Base-by-base conservation (phyloP, 352 stramenopile species). In the Phytophthora sp. region DNA sequence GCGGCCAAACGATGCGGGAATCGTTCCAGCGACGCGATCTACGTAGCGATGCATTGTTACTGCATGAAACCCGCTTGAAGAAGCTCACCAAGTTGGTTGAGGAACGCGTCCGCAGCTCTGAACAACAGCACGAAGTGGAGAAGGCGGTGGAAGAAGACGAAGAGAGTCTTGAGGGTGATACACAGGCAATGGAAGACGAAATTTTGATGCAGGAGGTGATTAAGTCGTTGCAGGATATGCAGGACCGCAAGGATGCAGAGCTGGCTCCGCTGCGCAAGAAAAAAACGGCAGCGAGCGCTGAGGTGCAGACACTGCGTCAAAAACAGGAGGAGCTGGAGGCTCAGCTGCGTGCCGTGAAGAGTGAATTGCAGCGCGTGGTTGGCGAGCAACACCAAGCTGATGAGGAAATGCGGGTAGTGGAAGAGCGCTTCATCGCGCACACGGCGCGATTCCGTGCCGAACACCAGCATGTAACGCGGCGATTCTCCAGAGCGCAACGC, bases 21-120 rank as follows among this genome's bases (percentile, higher is more conserved):
- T 89, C 83, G 27, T 95, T 95, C 64, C 74, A 88, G 63, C 74
- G 86, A 16, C 77, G 86, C 1, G 86, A 95, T 51, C 71, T 95
- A 27, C 81, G 86, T 13, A 91, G 82, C 42, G 86, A 94, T 23
- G 79, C 84, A 9, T 50, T 94, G 21, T 36, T 35, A 13, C 45
- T 93, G 41, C 83, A 91, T 60, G 69, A 84, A 31, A 44, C 41
- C 21, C 73, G 79, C 0, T 69, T 89, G 15, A 57, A 69, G 30
- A 79, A 71, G 23, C 63, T 89, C 8, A 62, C 63, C 2, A 44
- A 80, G 41, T 57, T 89, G 16, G 77, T 86, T 7, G 47, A 78
- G 18, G 67, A 82, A 13, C 74, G 69, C 15, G 55, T 84, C 9
- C 68, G 59, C 24, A 75, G 64, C 15, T 82, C 73, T 4, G 73